Conservation (phyloP, 345 rosid genomes). For the Ceriops decandra region DNA sequence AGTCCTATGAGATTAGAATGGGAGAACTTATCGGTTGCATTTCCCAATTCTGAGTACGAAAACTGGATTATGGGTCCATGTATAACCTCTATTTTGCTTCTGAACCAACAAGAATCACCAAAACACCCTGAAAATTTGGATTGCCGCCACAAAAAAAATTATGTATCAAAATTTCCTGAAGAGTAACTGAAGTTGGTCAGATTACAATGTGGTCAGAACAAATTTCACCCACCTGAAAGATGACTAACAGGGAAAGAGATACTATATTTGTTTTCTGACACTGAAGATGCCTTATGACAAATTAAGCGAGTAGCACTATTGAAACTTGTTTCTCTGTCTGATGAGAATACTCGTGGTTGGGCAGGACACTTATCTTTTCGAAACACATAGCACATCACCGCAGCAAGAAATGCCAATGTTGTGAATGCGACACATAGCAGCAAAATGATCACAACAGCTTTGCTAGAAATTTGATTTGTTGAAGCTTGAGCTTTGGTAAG, state of each 20-base stretch:
- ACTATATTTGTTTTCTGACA: conserved; percentile 36
- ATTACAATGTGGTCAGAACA: neutral
- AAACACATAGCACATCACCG: conserved; percentile 49
- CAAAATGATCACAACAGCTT: conserved; percentile 49
- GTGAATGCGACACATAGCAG: conserved; percentile 57
- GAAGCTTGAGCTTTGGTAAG: conserved; percentile 29
- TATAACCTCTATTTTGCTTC: conserved; percentile 49
- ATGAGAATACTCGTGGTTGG: conserved; percentile 45
- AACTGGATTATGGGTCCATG: conserved; percentile 58
- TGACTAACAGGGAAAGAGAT: conserved; percentile 36
- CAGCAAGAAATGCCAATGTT: conserved; percentile 65
- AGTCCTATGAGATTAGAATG: conserved; percentile 66
- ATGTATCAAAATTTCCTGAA: conserved; percentile 2
- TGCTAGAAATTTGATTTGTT: conserved; percentile 48
- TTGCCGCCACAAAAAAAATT: neutral
- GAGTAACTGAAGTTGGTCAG: conserved; percentile 10
- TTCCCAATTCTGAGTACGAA: conserved; percentile 64
- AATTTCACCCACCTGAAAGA: conserved; percentile 35
- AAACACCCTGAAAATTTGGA: conserved; percentile 57
- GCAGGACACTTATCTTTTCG: conserved; percentile 44
- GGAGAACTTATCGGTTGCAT: conserved; percentile 75
- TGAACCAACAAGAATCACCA: conserved; percentile 42
- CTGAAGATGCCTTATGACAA: conserved; percentile 44
- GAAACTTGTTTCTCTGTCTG: conserved; percentile 74
- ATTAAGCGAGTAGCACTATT: conserved; percentile 75